Conservation (phyloP, 805 yeast species). For the Danielozyma ontarioensis region DNA sequence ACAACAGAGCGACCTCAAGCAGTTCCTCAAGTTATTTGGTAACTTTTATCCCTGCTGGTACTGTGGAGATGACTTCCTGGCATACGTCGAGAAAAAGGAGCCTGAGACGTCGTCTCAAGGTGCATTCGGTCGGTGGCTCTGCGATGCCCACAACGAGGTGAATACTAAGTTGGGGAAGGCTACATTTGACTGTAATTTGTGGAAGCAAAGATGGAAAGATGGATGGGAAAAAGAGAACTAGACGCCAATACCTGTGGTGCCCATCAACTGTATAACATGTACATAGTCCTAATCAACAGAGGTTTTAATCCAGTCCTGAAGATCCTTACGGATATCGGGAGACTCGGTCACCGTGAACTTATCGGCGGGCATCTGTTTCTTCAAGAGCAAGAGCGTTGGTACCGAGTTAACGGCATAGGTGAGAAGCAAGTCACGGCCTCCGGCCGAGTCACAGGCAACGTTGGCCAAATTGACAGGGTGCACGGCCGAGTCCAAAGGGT, state of each 20-base stretch:
- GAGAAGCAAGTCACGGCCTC: conserved; percentile 51
- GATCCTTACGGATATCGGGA: no score
- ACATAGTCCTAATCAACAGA: no score
- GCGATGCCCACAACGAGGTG: conserved; percentile 94
- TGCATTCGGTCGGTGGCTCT: conserved; percentile 83
- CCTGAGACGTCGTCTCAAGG: conserved; percentile 66
- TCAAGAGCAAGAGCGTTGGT: conserved; percentile 64
- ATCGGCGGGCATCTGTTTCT: conserved; percentile 55
- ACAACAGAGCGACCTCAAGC: conserved; percentile 67
- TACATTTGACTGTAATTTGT: conserved; percentile 75
- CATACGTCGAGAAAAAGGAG: conserved; percentile 48
- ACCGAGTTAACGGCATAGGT: conserved; percentile 52
- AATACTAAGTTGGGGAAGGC: conserved; percentile 83
- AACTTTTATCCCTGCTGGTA: conserved; percentile 89
- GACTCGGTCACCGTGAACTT: no score
- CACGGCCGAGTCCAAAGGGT: conserved; percentile 30
- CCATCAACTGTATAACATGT: no score
- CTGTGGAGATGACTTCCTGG: conserved; percentile 81
- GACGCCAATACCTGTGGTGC: no score
- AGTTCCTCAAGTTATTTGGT: conserved; percentile 67
- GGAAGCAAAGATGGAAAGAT: conserved; percentile 93
- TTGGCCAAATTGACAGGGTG: conserved; percentile 56
- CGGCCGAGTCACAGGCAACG: conserved; percentile 64
- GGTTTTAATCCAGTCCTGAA: no score
- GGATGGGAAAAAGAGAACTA: conserved; percentile 69